phyloP scores from a whole-genome alignment of 2,329 filamentous ascomycete species.

The Dissoconium aciculare region DNA sequence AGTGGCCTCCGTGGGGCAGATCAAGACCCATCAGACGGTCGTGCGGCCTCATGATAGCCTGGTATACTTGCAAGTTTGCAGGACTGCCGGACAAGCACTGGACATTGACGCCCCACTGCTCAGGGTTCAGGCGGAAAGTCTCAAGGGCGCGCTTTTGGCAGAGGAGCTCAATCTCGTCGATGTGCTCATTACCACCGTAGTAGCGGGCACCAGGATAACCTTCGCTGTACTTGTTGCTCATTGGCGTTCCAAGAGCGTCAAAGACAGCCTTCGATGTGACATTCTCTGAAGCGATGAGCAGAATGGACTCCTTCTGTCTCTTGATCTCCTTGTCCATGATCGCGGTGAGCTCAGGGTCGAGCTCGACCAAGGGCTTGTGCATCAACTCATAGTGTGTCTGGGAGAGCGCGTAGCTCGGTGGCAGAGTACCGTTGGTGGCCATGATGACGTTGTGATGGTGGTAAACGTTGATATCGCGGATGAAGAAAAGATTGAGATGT shows the following conservation, averaged over 20 bases:
- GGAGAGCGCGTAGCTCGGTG: conserved; percentile 47
- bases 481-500: background rate
- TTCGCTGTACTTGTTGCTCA: conserved; percentile 97
- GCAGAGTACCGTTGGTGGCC: conserved; percentile 18
- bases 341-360: conserved; percentile 83
- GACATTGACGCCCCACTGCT: conserved; percentile 97
- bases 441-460: conserved; percentile 8
- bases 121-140: conserved; percentile 71
- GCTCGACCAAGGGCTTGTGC: conserved; percentile 82
- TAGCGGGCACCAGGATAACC: conserved; percentile 96
- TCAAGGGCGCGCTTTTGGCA: conserved; percentile 89
- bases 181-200: conserved; percentile 98
- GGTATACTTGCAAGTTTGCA: conserved; percentile 72
- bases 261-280: conserved; percentile 97
- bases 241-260: conserved; percentile 85
- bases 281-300: conserved; percentile 98
- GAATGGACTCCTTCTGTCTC: conserved; percentile 95
- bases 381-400: conserved; percentile 64
- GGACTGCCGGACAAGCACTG: conserved; percentile 76
- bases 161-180: conserved; percentile 85
- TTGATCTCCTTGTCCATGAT: conserved; percentile 97
- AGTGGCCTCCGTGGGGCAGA: conserved; percentile 85
- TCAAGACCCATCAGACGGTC: conserved; percentile 95
- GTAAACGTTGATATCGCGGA: background rate
- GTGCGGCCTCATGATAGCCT: conserved; percentile 79